Conservation (phyloP, 768 basidiomycete genomes). For the Leccinum ochraceum region DNA sequence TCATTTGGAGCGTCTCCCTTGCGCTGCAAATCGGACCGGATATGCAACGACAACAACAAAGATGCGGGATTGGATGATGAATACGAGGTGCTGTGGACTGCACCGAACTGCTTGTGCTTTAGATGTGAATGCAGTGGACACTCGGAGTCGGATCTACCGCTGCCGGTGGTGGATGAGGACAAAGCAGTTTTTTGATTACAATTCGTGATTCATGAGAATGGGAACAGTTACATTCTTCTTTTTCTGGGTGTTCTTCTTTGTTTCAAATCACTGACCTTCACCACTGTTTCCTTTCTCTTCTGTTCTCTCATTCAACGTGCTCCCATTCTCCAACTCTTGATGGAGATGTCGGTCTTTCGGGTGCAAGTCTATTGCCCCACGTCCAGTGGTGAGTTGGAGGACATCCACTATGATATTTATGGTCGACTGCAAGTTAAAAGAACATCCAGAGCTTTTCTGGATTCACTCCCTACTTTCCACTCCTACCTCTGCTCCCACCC, state of each 20-base stretch:
- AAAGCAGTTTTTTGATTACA: not conserved
- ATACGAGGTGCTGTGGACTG: not conserved
- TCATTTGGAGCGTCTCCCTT: slow-evolving; percentile 37
- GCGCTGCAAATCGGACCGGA: slow-evolving; percentile 19
- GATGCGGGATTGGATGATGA: not conserved
- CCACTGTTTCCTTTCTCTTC: not conserved
- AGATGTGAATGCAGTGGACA: not conserved
- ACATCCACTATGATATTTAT: not conserved
- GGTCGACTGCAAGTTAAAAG: not conserved
- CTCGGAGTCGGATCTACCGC: not conserved
- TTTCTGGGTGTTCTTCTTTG: not conserved
- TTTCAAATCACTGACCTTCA: not conserved
- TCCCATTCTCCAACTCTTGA: not conserved
- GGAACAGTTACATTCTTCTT: not conserved
- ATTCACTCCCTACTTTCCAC: not conserved
- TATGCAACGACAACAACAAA: not conserved
- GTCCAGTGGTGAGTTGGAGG: too few relatives aligned
- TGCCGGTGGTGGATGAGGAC: not conserved
- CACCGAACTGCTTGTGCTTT: slow-evolving; percentile 7
- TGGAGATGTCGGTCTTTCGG: not conserved
- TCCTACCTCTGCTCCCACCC: not conserved
- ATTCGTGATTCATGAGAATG: not conserved
- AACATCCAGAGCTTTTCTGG: not conserved
- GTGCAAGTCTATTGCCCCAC: too few relatives aligned
- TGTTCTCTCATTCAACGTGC: not conserved